Evolutionary conservation across 495 filamentous ascomycete genomes (phyloP).

Genomic region (Astrothelium macrocarpum): DNA sequence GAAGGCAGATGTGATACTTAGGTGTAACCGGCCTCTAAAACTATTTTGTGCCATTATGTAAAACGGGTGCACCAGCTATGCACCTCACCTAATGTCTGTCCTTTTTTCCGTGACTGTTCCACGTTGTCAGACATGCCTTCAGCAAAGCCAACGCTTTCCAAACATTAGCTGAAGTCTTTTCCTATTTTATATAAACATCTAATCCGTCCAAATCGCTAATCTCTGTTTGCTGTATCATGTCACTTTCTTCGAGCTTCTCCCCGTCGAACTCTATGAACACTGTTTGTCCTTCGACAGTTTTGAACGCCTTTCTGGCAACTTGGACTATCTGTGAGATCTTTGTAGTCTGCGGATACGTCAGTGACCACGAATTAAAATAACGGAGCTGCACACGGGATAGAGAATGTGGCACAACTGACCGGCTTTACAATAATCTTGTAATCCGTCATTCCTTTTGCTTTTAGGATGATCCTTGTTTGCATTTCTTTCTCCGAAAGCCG

Average conservation of each 20-base stretch:
- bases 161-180: neutral
- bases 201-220: slow-evolving; percentile 68
- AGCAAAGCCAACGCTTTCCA: neutral
- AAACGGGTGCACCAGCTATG: too few relatives aligned
- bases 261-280: slow-evolving; percentile 73
- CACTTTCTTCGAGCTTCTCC: slow-evolving; percentile 54
- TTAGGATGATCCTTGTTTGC: slow-evolving; percentile 48
- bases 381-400: neutral
- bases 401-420: slow-evolving; percentile 28
- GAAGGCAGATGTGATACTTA: too few relatives aligned
- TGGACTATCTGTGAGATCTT: slow-evolving; percentile 44
- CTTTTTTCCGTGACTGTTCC: too few relatives aligned
- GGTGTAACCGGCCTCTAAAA: too few relatives aligned
- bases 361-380: neutral
- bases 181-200: slow-evolving; percentile 58
- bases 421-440: slow-evolving; percentile 49
- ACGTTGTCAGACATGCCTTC: too few relatives aligned
- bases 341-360: slow-evolving; percentile 35
- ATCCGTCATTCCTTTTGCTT: slow-evolving; percentile 45
- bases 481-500: slow-evolving; percentile 22
- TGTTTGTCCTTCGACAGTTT: slow-evolving; percentile 38
- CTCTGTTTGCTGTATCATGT: slow-evolving; percentile 58
- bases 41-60: too few relatives aligned
- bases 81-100: too few relatives aligned
- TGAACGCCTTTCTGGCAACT: slow-evolving; percentile 41